Percentiles rank a stretch among this genome's conserved stretches.
These are phyloP conservation scores for Atkinsonella hypoxylon DNA, from an alignment of 2,329 filamentous ascomycete genomes.

Conservation along the genomic window DNA sequence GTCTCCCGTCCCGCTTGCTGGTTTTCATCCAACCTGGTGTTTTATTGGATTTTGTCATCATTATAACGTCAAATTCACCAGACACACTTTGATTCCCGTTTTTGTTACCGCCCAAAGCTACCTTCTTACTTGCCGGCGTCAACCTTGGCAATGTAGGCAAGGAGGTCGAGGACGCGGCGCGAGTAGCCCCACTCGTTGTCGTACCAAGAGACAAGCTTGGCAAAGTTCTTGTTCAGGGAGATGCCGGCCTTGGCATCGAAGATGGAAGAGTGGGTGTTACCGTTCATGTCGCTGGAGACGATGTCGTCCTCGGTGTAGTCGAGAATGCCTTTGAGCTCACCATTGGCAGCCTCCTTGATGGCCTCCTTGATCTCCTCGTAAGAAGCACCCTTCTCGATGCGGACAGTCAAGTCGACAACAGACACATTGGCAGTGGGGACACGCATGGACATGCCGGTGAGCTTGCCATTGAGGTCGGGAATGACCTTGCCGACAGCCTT, in stretches of 20 bases:
- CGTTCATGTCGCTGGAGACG: slow-evolving; percentile 88
- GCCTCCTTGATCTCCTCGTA: slow-evolving; percentile 90
- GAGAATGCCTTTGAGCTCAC: slow-evolving; percentile 79
- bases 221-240: slow-evolving; percentile 94
- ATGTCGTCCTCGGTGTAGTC: slow-evolving; percentile 95
- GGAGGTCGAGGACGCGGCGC: slow-evolving; percentile 80
- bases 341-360: slow-evolving; percentile 79
- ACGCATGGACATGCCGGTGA: slow-evolving; percentile 99
- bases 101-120: background rate
- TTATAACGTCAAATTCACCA: background rate
- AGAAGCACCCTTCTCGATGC: slow-evolving; percentile 76
- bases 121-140: slow-evolving; percentile 43
- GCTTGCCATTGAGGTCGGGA: slow-evolving; percentile 94
- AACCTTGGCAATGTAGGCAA: slow-evolving; percentile 68
- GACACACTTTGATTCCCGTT: background rate
- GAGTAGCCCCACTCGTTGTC: slow-evolving; percentile 99
- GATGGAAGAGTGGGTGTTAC: slow-evolving; percentile 89
- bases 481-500: slow-evolving; percentile 99
- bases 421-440: slow-evolving; percentile 98
- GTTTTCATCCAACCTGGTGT: background rate
- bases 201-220: slow-evolving; percentile 98
- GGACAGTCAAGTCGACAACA: slow-evolving; percentile 92
- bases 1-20: background rate
- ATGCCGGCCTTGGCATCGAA: slow-evolving; percentile 99
- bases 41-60: background rate